Conservation (phyloP, 768 basidiomycete genomes). For the Trametes cubensis region DNA sequence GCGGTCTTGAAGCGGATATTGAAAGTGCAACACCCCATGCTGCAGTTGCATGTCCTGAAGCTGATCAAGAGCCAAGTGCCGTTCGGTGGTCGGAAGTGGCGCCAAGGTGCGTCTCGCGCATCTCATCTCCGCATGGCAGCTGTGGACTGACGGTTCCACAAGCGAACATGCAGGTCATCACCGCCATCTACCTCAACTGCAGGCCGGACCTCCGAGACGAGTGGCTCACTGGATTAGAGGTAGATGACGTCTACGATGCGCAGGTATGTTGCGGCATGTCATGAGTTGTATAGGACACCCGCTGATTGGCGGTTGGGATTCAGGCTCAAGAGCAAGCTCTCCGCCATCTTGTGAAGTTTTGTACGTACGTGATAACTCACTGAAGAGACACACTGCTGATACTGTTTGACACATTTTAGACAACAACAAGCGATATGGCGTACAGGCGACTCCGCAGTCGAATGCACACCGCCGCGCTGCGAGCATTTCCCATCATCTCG, state of each 20-base stretch:
- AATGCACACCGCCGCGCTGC: slow-evolving; percentile 78
- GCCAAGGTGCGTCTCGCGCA: slow-evolving; percentile 69
- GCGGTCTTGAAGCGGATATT: slow-evolving; percentile 95
- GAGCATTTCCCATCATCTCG: slow-evolving; percentile 81
- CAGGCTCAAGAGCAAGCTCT: slow-evolving; percentile 96
- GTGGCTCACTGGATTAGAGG: slow-evolving; percentile 93
- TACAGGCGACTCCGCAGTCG: slow-evolving; percentile 50
- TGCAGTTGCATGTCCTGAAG: slow-evolving; percentile 94
- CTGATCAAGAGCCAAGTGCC: slow-evolving; percentile 99
- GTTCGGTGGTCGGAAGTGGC: slow-evolving; percentile 96
- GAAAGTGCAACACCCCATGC: slow-evolving; percentile 89
- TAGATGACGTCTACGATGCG: slow-evolving; percentile 90
- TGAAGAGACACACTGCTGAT: no score
- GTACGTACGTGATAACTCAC: slow-evolving; percentile 46
- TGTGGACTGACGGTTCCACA: slow-evolving; percentile 10
- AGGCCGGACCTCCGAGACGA: slow-evolving; percentile 96
- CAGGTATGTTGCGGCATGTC: slow-evolving; percentile 50
- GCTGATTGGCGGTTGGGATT: slow-evolving; percentile 17
- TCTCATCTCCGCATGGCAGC: slow-evolving; percentile 9
- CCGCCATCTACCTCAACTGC: slow-evolving; percentile 96
- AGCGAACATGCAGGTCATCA: slow-evolving; percentile 99
- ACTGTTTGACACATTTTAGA: slow-evolving; percentile 47
- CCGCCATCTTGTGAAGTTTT: slow-evolving; percentile 92
- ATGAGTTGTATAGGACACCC: slow-evolving; percentile 3
- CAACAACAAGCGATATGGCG: slow-evolving; percentile 88